Evolutionary conservation across 306 rosid species (phyloP), one percentile per base, ranked within the genome.

Genomic region (Oemleria cerasiformis): DNA sequence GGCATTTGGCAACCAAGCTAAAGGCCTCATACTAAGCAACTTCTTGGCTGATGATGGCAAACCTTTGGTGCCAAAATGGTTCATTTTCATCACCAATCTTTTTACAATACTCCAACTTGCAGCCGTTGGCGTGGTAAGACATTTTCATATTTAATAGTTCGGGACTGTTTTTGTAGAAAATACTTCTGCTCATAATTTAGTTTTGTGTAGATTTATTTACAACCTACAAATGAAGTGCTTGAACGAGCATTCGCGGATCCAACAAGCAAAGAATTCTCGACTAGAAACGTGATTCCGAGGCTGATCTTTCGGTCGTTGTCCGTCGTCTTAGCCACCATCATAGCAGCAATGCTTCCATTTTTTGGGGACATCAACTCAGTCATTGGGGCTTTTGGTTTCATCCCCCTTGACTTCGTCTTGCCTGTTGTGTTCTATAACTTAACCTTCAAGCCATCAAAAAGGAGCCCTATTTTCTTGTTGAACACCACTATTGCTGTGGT

Each of bases 291-390:
- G 3, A 74, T 90, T n/a, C 98, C 97, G 0, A 80, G 98, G 78
- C 9, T 81, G 53, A 61, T 90, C 30, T 55, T 86, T 36, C 77
- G 96, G 6, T 81, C 98, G 36, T 0, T 80, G 3, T 85, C 92
- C 4, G 79, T 83, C 1, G 16, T 81, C 4, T 11, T 79, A 15
- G 80, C 92, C 15, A 85, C 92, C 21, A 73, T 36, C 3, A 71
- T 88, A 74, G 89, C 88, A 63, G 97, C 97, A 14, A 88, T 92
- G 96, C 86, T 90, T 78, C 98, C 97, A 40, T 90, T 92, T 74
- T 92, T 90, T 39, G 96, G 92, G 21, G 93, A 92, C 78, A 80
- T 88, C 55, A 88, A 84, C 71, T 77, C 88, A 0, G 80, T 93
- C 1, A 86, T 93, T 4, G 93, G 98, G 68, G 97, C 98, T 38